phyloP scores from a whole-genome alignment of 352 stramenopile genomes.

The Globisporangium parvum region DNA sequence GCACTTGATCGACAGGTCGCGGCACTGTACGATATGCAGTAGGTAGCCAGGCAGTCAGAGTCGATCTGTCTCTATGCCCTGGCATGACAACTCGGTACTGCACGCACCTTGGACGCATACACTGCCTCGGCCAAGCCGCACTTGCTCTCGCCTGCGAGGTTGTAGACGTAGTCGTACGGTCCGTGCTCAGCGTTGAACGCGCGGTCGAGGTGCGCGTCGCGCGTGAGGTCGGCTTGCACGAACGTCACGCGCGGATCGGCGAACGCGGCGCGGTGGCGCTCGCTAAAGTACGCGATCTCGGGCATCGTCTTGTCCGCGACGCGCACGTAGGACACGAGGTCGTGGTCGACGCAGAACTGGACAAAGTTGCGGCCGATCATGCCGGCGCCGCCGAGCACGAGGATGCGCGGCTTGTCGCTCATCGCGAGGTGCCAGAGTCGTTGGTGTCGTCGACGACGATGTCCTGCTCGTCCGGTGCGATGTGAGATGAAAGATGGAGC shows the following conservation, averaged over 20 bases:
- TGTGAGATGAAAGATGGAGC: no score
- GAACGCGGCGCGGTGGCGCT: conserved; percentile 63
- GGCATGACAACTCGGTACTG: background rate
- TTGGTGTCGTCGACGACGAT: no score
- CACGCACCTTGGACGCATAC: conserved; percentile 67
- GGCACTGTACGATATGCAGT: conserved; percentile 31
- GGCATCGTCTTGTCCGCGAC: conserved; percentile 86
- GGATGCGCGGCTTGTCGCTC: conserved; percentile 54
- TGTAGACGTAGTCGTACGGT: conserved; percentile 83
- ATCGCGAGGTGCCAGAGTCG: background rate
- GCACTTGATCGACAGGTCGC: conserved; percentile 79
- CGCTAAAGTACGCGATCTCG: conserved; percentile 84
- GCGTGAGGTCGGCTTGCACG: conserved; percentile 77
- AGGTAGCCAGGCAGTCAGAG: background rate
- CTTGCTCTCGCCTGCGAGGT: conserved; percentile 81
- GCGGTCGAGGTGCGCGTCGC: conserved; percentile 70
- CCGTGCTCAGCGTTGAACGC: conserved; percentile 66
- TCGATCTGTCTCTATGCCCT: background rate
- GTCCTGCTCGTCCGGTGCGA: no score
- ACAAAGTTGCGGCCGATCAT: conserved; percentile 89
- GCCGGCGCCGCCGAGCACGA: conserved; percentile 78
- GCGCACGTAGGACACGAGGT: conserved; percentile 59
- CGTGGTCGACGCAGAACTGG: conserved; percentile 66
- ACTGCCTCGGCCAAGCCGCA: conserved; percentile 63
- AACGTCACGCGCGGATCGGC: conserved; percentile 64